phyloP scores from a whole-genome alignment of 1,284 basidiomycete genomes.

The Malassezia sp. region DNA sequence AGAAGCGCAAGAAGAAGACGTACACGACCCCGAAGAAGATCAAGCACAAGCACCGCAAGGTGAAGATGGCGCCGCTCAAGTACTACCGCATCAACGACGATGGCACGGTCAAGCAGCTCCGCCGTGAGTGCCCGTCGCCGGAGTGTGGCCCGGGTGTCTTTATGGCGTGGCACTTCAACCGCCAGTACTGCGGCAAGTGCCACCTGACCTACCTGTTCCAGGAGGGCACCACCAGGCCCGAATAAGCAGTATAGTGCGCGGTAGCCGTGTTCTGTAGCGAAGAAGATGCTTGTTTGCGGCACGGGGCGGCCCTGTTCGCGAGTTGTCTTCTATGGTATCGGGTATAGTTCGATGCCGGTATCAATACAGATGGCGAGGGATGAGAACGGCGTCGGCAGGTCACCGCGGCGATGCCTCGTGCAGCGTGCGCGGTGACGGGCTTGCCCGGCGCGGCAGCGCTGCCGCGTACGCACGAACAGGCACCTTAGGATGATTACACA shows the following conservation, averaged over 20 bases:
- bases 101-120: conserved; percentile 97
- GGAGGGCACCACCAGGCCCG: conserved; percentile 31
- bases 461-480: too few relatives aligned
- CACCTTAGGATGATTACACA: too few relatives aligned
- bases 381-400: too few relatives aligned
- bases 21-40: conserved; percentile 98
- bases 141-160: conserved; percentile 45
- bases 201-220: conserved; percentile 47
- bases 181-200: conserved; percentile 47
- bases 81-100: conserved; percentile 99
- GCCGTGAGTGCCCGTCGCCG: conserved; percentile 74
- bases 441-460: too few relatives aligned
- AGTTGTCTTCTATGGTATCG: too few relatives aligned
- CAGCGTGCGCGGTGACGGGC: too few relatives aligned
- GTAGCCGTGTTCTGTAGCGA: background rate
- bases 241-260: conserved; percentile 9
- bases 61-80: conserved; percentile 97
- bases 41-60: conserved; percentile 99
- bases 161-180: conserved; percentile 46
- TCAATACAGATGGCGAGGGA: background rate
- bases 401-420: too few relatives aligned
- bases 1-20: conserved; percentile 99
- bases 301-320: too few relatives aligned
- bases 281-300: background rate
- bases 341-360: background rate